Evolutionary conservation across 345 rosid genomes (phyloP).

Genomic region (Angophora floribunda): DNA sequence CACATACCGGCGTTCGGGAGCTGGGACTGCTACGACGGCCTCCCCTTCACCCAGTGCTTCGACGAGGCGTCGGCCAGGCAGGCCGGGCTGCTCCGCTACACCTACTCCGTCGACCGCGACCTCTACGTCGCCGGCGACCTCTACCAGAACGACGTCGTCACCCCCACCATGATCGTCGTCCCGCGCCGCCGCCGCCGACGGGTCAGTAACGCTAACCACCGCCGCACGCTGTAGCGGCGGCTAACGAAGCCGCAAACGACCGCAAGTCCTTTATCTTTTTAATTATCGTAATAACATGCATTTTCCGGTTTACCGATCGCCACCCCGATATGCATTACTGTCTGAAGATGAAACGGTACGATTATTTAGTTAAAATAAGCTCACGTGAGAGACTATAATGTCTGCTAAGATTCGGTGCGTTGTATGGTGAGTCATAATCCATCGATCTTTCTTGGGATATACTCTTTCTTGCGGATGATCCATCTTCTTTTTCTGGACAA

Average conservation of each 20-base stretch:
- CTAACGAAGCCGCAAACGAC: background rate
- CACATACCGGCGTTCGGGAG: slow-evolving; percentile 95
- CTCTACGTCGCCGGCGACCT: slow-evolving; percentile 87
- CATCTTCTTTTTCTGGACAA: background rate
- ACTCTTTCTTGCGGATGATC: background rate
- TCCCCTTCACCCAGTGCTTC: slow-evolving; percentile 89
- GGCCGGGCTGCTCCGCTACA: slow-evolving; percentile 59
- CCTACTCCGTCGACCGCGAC: slow-evolving; percentile 71
- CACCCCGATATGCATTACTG: background rate
- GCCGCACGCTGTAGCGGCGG: too few relatives aligned
- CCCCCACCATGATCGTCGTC: slow-evolving; percentile 89
- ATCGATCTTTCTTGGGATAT: background rate
- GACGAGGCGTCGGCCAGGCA: slow-evolving; percentile 74
- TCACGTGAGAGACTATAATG: background rate
- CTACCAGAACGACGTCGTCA: slow-evolving; percentile 61
- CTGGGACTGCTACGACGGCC: slow-evolving; percentile 92
- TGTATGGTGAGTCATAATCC: background rate
- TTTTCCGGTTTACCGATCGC: background rate
- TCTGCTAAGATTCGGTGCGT: background rate
- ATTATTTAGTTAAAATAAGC: background rate
- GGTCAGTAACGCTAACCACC: background rate
- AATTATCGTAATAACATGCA: background rate
- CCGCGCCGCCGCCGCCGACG: slow-evolving; percentile 54
- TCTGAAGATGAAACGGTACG: background rate
- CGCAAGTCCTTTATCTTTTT: background rate